Conservation (phyloP, 306 rosid species). For the Begonia fuchsioides region DNA sequence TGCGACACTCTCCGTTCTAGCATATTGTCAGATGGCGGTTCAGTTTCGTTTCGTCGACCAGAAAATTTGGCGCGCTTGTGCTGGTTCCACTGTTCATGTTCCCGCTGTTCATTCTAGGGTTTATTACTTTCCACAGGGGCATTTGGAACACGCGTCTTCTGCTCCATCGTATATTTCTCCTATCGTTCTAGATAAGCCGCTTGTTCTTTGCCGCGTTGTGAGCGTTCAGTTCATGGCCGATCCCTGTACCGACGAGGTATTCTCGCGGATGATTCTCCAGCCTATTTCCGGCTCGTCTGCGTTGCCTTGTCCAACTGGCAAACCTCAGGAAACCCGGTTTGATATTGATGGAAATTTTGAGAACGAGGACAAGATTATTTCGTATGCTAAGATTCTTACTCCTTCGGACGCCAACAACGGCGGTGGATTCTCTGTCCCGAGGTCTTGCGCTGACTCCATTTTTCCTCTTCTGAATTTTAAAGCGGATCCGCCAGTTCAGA, state of each 20-base stretch:
- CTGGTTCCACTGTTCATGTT: conserved; percentile 29
- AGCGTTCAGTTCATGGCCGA: conserved; percentile 32
- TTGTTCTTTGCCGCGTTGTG: conserved; percentile 23
- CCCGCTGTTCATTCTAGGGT: conserved; percentile 49
- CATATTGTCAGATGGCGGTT: background rate
- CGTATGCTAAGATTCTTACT: conserved; percentile 54
- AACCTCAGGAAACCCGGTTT: background rate
- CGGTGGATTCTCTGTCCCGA: conserved; percentile 73
- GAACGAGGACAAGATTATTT: conserved; percentile 12
- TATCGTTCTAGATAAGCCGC: conserved; percentile 16
- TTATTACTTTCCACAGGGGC: conserved; percentile 75
- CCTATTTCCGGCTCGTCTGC: conserved; percentile 14
- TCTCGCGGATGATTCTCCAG: conserved; percentile 29
- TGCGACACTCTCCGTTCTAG: no score
- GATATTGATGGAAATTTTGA: background rate
- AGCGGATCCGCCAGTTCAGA: conserved; percentile 57
- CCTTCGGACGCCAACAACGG: conserved; percentile 80
- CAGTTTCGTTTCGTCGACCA: conserved; percentile 15
- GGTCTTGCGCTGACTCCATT: conserved; percentile 54
- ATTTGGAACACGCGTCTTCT: conserved; percentile 37
- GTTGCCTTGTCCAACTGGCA: background rate
- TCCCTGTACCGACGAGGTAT: conserved; percentile 51
- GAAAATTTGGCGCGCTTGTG: conserved; percentile 50
- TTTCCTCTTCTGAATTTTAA: conserved; percentile 44
- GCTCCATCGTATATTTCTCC: conserved; percentile 23